These are phyloP conservation scores for Rhododendron griersonianum DNA, from an alignment of 148 eudicot species.

Conservation along the genomic window DNA sequence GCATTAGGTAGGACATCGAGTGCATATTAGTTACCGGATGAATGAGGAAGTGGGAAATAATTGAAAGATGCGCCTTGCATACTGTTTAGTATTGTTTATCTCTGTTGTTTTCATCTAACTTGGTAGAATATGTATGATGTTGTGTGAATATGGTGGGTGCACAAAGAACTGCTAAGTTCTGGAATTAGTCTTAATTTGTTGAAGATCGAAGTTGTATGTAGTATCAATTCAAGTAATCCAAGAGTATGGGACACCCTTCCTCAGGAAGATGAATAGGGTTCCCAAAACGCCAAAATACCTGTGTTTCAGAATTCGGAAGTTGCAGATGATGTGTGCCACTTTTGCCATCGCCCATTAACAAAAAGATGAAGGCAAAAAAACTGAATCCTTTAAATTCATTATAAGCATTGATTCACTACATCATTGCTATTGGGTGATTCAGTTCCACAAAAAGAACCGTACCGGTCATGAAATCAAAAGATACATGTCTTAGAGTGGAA, in stretches of 20 bases:
- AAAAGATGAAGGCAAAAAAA: not conserved
- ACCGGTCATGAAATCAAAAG: not conserved
- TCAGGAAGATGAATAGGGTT: not conserved
- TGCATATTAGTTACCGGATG: not conserved
- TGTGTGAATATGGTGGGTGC: not conserved
- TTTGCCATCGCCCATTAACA: not conserved
- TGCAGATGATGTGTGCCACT: not conserved
- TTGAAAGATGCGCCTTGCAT: not conserved
- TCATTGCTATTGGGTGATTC: not conserved
- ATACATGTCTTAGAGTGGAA: not conserved
- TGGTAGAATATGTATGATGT: not conserved
- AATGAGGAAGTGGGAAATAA: not conserved
- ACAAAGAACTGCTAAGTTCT: not conserved
- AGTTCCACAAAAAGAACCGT: not conserved
- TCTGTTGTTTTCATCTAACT: not conserved
- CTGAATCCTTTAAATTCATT: not conserved
- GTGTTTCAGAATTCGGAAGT: not conserved
- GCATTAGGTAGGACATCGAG: not conserved
- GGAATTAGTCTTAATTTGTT: not conserved
- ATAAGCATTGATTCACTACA: not conserved
- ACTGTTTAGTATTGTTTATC: not conserved
- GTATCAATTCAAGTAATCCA: not conserved
- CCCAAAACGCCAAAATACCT: not conserved
- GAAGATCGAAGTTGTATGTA: not conserved
- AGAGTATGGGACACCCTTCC: not conserved